Base-by-base conservation (phyloP, 1,284 basidiomycete genomes). In the Microbotryum intermedium region DNA sequence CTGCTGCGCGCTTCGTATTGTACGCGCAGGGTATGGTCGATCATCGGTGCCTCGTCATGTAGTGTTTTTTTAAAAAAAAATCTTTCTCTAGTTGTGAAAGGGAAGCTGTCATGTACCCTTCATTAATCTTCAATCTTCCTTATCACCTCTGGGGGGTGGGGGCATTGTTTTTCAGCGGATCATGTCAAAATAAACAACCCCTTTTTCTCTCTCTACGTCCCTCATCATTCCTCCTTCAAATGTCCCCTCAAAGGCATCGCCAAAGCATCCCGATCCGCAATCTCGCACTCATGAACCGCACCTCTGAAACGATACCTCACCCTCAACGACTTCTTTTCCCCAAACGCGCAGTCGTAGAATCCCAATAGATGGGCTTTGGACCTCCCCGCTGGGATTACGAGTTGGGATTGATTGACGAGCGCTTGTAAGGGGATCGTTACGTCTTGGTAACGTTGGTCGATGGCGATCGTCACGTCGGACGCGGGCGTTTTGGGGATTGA, bases 361-460 rank as follows among this genome's bases (percentile, higher is more conserved):
- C 63, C 69, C 20, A 68, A 53, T 16, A 66, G 54, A 57, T 73
- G 52, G 54, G 77, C 73, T 70, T 82, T 83, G 20, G 76, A 74
- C 66, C 85, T 77, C 51, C 84, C 84, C 53, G 83, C 83, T 20
- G 90, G 84, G 63, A 95, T 85, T 71, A 84, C 82, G 52, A 95
- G 73, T 72, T 89, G 87, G 51, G 85, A 85, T 65, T 85, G 81
- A 65, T 82, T 46, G 50, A 93, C 87, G 20, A 94, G 78, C 26
- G 88, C 84, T 77, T 93, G 90, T 29, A 94, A 72, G 4, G 91
- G 82, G 34, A 87, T 77, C 21, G 84, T 86, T 44, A 92, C 88
- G 74, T 91, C 84, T 65, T 6, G 28, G 2, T 8, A 20, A 23
- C 20, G 13, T 1, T 20, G 10, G 8, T 11, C 3, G n/a, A 28